Evolutionary conservation across 345 rosid genomes (phyloP), one percentile per base, ranked within the genome.

Genomic region (Theobroma cacao): DNA sequence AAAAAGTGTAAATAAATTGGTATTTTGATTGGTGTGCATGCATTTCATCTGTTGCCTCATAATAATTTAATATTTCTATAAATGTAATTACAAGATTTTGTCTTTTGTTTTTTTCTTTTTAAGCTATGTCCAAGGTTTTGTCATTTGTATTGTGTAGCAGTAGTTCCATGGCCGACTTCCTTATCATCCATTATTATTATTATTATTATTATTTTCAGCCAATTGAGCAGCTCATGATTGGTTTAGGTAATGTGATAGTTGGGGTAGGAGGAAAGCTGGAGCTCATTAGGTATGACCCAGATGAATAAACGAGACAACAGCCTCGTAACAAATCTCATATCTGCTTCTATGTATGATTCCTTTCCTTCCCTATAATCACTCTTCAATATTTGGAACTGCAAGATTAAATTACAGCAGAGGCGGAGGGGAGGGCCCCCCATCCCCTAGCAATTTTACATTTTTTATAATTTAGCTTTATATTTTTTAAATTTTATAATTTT

Each of bases 231-330:
- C 6, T 68, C 11, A 30, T 71, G 61, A 71, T 71, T 71, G 61
- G 30, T 31, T n/a, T 71, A 31, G 75, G 75, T 50, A 71, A 71
- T 10, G 26, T 8, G 41, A 30, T 50, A 50, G 75, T 71, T 71
- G 75, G 60, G 75, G 61, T 71, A 5, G 61, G 75, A 71, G 61
- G 75, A 50, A 50, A 71, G 61, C 3, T 71, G 75, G 75, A 50
- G 28, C 43, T 71, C 31, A 52, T 50, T 52, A 33, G 75, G 75
- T 71, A 31, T 6, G 45, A 50, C 28, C 22, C 41, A 18, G 30
- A 24, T 8, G 31, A 6, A 24, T 34, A 36, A 34, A 7, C 2
- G 40, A 69, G 73, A 68, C 47, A 68, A 34, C 69, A 20, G 15
- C 69, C 7, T 64, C 41, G 2, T 34, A 64, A 64, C 69, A 64